Percentiles rank a stretch among this genome's conserved stretches.
phyloP scores from a whole-genome alignment of 345 rosid species.

The Bruguiera gymnorhiza region DNA sequence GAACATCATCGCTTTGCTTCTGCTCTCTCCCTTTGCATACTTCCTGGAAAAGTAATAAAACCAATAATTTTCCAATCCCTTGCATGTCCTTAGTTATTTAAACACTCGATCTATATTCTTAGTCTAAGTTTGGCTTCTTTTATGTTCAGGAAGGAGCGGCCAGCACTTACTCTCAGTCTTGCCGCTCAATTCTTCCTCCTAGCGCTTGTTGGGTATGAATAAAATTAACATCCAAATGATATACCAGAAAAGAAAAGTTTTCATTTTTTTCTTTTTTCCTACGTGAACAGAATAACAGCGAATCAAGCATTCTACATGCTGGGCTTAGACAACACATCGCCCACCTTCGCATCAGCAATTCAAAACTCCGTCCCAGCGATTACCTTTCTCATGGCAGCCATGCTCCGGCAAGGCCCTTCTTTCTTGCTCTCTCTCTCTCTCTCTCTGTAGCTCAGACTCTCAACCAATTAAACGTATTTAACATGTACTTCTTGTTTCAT shows the following conservation, averaged over 20 bases:
- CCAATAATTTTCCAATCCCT: not conserved
- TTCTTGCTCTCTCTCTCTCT: not conserved
- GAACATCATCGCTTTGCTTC: conserved; percentile 55
- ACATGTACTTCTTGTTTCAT: not conserved
- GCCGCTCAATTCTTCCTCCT: conserved; percentile 60
- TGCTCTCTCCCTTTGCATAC: conserved; percentile 58
- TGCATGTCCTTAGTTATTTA: not conserved
- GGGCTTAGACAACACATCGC: conserved; percentile 65
- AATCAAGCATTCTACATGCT: conserved; percentile 65
- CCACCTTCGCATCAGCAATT: conserved; percentile 96
- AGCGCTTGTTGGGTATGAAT: conserved; percentile 56
- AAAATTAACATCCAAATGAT: not conserved
- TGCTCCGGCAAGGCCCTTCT: conserved; percentile 51
- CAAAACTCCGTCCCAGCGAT: conserved; percentile 99
- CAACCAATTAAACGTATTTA: not conserved
- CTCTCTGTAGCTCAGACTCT: not conserved
- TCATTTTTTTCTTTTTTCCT: not conserved
- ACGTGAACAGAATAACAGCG: conserved; percentile 39
- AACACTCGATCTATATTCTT: not conserved
- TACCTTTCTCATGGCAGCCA: conserved; percentile 93
- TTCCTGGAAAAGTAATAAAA: conserved; percentile 54
- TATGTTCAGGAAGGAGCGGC: conserved; percentile 51
- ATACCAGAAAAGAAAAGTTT: not conserved
- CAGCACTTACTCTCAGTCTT: conserved; percentile 32
- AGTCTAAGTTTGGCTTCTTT: not conserved